Evolutionary conservation across 192 early-diverging fungal species (phyloP).

Genomic region (Backusella luteola): DNA sequence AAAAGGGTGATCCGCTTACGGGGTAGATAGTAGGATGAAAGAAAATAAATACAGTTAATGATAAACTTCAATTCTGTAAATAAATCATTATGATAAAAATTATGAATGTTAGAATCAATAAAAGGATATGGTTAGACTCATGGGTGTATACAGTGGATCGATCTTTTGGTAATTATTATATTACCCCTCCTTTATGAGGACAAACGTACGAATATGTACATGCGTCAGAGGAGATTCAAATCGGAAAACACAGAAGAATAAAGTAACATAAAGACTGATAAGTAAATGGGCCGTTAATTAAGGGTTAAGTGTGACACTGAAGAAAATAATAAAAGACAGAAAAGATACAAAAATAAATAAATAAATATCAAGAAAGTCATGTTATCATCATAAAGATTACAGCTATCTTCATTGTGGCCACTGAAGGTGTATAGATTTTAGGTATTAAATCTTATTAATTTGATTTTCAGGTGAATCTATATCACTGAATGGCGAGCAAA

Average conservation of each 20-base stretch:
- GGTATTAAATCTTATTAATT: background rate
- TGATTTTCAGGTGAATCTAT: conserved; percentile 5
- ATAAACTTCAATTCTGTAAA: background rate
- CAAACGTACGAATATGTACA: background rate
- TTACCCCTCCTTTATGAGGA: background rate
- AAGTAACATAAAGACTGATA: background rate
- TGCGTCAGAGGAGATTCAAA: background rate
- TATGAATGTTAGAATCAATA: background rate
- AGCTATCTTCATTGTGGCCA: background rate
- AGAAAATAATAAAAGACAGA: background rate
- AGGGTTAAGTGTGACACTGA: background rate
- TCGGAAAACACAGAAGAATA: background rate
- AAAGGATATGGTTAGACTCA: too few species aligned
- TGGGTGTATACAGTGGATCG: background rate
- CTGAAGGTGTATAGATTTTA: background rate
- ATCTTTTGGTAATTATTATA: background rate
- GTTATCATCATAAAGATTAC: background rate
- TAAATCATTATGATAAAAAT: background rate
- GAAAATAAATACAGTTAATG: too few species aligned
- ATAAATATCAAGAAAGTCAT: background rate
- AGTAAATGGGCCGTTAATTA: background rate
- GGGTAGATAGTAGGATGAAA: too few species aligned
- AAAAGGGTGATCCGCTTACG: too few species aligned
- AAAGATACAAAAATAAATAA: background rate
- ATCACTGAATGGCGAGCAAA: background rate